Conservation (phyloP, 176 grass and related monocot genomes). For the Otatea glauca region DNA sequence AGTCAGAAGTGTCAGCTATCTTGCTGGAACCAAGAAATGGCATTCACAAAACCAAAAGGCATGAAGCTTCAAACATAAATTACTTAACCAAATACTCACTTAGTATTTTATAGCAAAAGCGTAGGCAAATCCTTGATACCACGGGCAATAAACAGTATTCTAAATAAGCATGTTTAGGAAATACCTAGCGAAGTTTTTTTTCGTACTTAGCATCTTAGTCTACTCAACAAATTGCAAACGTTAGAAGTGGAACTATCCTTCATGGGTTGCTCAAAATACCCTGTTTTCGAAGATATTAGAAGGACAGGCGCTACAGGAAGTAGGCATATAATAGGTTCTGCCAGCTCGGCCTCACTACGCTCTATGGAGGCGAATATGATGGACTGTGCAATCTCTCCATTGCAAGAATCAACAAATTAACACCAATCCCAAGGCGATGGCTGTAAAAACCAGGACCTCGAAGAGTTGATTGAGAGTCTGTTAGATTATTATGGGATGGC, state of each 20-base stretch:
- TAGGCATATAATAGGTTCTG: constrained; percentile 78
- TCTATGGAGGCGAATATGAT: constrained; percentile 96
- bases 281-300: constrained; percentile 95
- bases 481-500: too few relatives aligned
- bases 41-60: not conserved
- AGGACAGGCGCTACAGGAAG: constrained; percentile 93
- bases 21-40: not conserved
- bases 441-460: constrained; percentile 90
- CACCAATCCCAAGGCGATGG: constrained; percentile 80
- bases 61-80: not conserved
- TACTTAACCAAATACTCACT: not conserved
- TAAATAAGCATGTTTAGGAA: not conserved
- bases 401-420: constrained; percentile 87
- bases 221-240: constrained; percentile 14
- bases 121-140: not conserved
- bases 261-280: constrained; percentile 37
- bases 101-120: not conserved
- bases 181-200: not conserved
- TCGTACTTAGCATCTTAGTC: not conserved
- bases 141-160: constrained; percentile 21
- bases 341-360: constrained; percentile 79
- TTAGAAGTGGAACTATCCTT: not conserved
- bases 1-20: not conserved
- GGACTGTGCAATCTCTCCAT: constrained; percentile 93
- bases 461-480: constrained; percentile 71